Evolutionary conservation across 345 rosid genomes (phyloP).

Genomic region (Clarkia xantiana): DNA sequence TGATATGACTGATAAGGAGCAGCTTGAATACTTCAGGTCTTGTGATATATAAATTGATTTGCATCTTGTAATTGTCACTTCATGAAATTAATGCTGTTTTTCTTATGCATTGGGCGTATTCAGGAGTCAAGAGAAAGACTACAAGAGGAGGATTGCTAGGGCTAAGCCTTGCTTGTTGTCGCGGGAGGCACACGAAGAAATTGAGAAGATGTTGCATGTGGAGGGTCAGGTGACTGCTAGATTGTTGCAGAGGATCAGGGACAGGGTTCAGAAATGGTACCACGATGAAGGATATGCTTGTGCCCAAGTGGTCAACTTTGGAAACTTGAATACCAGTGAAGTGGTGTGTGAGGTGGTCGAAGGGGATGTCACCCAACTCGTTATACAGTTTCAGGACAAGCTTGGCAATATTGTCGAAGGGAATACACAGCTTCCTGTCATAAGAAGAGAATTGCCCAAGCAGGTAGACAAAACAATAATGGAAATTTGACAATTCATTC

Average conservation of each 20-base stretch:
- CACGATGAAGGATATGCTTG: conserved; percentile 94
- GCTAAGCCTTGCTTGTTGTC: conserved; percentile 81
- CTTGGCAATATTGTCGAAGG: conserved; percentile 94
- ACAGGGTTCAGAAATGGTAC: conserved; percentile 92
- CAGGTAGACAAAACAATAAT: conserved; percentile 30
- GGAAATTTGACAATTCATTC: neutral
- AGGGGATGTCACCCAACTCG: conserved; percentile 82
- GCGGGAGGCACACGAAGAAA: conserved; percentile 35
- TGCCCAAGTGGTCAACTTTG: conserved; percentile 94
- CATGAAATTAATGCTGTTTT: too few species aligned
- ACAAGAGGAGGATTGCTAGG: conserved; percentile 63
- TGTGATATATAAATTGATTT: neutral
- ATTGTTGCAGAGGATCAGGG: conserved; percentile 83
- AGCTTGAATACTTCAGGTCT: conserved; percentile 47
- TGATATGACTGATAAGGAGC: conserved; percentile 96
- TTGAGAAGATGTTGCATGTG: conserved; percentile 57
- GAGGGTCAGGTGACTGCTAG: conserved; percentile 85
- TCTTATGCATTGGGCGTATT: too few species aligned
- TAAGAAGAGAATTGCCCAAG: conserved; percentile 72
- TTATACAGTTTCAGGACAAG: conserved; percentile 81
- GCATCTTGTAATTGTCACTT: too few species aligned
- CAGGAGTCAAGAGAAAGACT: conserved; percentile 73
- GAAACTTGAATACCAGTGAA: conserved; percentile 84
- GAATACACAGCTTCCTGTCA: conserved; percentile 61
- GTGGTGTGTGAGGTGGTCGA: conserved; percentile 98